Percentiles rank a stretch among this genome's conserved stretches.
Evolutionary conservation across 768 basidiomycete genomes (phyloP).

Genomic region (Sarcodon aspratus): DNA sequence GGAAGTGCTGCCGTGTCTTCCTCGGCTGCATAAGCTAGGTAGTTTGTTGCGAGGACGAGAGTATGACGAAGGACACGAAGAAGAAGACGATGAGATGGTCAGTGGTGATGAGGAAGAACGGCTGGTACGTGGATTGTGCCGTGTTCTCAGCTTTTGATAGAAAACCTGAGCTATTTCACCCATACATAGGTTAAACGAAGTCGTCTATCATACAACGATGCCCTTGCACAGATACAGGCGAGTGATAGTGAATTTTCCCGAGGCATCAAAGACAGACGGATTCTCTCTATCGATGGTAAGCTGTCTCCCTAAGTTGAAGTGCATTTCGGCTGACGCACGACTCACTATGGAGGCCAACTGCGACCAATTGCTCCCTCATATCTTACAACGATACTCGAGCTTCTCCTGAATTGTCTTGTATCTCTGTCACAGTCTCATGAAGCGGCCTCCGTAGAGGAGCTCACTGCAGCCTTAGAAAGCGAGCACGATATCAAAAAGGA

Average conservation of each 20-base stretch:
- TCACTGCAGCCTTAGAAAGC: conserved; percentile 49
- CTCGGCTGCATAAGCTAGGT: conserved; percentile 59
- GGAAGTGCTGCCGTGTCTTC: conserved; percentile 70
- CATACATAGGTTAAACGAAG: conserved; percentile 19
- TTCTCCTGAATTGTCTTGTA: conserved; percentile 66
- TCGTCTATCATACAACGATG: conserved; percentile 46
- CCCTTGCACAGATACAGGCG: conserved; percentile 61
- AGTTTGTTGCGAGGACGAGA: conserved; percentile 49
- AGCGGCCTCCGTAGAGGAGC: conserved; percentile 43
- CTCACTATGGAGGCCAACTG: conserved; percentile 40
- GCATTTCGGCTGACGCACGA: conserved; percentile 1
- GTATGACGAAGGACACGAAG: conserved; percentile 57
- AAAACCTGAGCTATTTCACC: background rate
- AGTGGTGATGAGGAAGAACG: conserved; percentile 14
- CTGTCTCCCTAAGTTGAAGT: conserved; percentile 1
- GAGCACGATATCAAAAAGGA: conserved; percentile 60
- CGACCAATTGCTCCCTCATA: conserved; percentile 60
- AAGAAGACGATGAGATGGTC: conserved; percentile 27
- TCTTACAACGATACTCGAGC: conserved; percentile 60
- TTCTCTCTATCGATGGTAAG: conserved; percentile 63
- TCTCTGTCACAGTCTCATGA: conserved; percentile 43
- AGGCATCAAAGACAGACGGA: conserved; percentile 55
- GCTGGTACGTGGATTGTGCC: conserved; percentile 2
- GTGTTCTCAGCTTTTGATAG: background rate
- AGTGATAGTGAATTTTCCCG: conserved; percentile 62